Conservation (phyloP, 257 asterid species). For the Primulina tabacum region DNA sequence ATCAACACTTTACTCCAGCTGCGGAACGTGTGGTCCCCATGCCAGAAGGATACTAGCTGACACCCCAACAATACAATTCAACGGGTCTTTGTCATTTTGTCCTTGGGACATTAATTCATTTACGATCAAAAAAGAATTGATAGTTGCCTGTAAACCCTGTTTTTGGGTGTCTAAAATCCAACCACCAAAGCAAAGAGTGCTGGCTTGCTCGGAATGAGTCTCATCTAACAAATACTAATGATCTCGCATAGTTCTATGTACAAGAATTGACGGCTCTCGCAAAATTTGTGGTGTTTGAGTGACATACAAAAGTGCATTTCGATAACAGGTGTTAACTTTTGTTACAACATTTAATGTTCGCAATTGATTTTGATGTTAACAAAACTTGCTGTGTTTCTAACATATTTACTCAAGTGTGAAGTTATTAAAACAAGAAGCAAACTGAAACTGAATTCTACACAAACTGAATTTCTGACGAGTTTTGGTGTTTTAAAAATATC, state of each 20-base stretch:
- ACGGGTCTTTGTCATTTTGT: slow-evolving; percentile 27
- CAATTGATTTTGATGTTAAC: no score
- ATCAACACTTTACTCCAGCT: slow-evolving; percentile 16
- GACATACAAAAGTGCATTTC: slow-evolving; percentile 23
- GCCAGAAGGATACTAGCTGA: slow-evolving; percentile 14
- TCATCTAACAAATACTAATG: slow-evolving; percentile 5
- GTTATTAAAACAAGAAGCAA: no score
- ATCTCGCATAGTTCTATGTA: background rate
- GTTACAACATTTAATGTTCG: no score
- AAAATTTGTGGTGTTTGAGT: background rate
- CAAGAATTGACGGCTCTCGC: background rate
- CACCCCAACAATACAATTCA: slow-evolving; percentile 28
- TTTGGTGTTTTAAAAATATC: no score
- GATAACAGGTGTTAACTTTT: background rate
- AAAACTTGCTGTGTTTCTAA: no score
- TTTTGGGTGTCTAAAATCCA: slow-evolving; percentile 24
- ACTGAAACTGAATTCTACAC: no score
- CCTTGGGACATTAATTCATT: background rate
- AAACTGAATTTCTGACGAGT: no score
- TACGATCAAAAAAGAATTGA: background rate
- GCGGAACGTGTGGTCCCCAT: slow-evolving; percentile 35
- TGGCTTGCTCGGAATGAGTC: slow-evolving; percentile 20
- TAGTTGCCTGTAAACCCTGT: background rate
- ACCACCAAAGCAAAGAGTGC: slow-evolving; percentile 28
- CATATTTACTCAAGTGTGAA: no score